Percentiles rank a stretch among this genome's conserved stretches.
phyloP scores from a whole-genome alignment of 2,329 filamentous ascomycete species.

The Alternaria incomplexa region DNA sequence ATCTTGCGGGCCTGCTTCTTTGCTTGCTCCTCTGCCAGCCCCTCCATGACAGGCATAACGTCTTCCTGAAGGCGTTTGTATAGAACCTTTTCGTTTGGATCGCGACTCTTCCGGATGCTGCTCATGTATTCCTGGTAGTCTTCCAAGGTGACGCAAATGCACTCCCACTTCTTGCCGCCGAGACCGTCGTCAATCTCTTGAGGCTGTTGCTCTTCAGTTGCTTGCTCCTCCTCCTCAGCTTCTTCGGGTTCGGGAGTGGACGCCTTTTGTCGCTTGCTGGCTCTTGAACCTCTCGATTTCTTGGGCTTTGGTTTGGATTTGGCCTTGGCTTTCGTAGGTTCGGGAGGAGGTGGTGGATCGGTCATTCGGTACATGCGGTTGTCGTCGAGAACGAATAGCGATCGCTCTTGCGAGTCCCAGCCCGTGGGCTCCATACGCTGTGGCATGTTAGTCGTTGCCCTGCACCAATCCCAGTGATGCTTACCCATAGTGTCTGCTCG shows the following conservation, averaged over 20 bases:
- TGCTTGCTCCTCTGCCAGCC: constrained; percentile 70
- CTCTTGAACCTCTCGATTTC: constrained; percentile 62
- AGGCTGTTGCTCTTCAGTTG: constrained; percentile 38
- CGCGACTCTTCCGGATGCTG: constrained; percentile 74
- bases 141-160: constrained; percentile 78
- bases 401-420: constrained; percentile 85
- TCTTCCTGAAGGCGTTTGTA: constrained; percentile 75
- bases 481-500: constrained; percentile 84
- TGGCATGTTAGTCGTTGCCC: constrained; percentile 23
- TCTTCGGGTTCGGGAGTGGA: constrained; percentile 54
- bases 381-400: constrained; percentile 91
- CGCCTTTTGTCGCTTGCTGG: constrained; percentile 74
- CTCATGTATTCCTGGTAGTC: constrained; percentile 77
- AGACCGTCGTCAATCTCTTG: constrained; percentile 65
- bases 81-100: constrained; percentile 83
- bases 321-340: constrained; percentile 63
- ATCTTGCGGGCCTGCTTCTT: constrained; percentile 77
- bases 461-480: constrained; percentile 33
- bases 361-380: constrained; percentile 89
- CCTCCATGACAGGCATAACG: constrained; percentile 83
- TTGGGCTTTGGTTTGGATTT: constrained; percentile 61
- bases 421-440: constrained; percentile 79
- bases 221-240: constrained; percentile 47
- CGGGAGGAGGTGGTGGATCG: constrained; percentile 69
- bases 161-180: constrained; percentile 86